Evolutionary conservation across 139 green algal species (phyloP).

Genomic region (Eudorina sp.): DNA sequence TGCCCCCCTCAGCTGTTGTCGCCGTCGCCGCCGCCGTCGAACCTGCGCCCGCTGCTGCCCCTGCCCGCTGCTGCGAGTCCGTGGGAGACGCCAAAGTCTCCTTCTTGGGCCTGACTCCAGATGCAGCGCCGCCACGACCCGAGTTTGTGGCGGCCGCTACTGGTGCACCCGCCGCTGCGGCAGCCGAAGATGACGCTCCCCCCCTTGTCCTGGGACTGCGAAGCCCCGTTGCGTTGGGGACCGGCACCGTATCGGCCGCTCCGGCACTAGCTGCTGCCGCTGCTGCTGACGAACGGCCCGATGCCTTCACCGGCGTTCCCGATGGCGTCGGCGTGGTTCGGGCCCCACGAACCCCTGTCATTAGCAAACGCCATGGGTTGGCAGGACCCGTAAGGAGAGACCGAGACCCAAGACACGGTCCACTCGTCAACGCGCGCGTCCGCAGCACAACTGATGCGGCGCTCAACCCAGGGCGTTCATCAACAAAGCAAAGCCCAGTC

Average conservation of each 20-base stretch:
- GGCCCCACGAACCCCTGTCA: not conserved
- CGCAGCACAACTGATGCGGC: no score
- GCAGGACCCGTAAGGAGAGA: no score
- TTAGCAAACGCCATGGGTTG: no score
- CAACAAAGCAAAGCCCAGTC: no score
- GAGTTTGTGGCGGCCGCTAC: not conserved
- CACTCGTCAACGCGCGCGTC: no score
- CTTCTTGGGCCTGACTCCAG: not conserved
- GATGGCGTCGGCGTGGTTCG: conserved; percentile 9
- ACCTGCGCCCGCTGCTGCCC: not conserved
- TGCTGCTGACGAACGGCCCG: not conserved
- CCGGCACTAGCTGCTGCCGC: not conserved
- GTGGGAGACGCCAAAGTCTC: not conserved
- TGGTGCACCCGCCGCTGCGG: not conserved
- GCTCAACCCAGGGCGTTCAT: no score
- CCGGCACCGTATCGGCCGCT: not conserved
- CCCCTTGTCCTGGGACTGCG: conserved; percentile 1
- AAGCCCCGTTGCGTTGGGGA: not conserved
- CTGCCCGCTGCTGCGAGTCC: not conserved
- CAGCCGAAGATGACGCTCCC: not conserved
- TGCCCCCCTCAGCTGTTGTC: not conserved
- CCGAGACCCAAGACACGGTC: no score
- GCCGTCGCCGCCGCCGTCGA: not conserved
- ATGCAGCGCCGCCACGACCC: not conserved
- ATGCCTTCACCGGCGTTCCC: conserved; percentile 9